Conservation (phyloP, 192 early-diverging fungal genomes). For the Neocallimastix lanati region DNA sequence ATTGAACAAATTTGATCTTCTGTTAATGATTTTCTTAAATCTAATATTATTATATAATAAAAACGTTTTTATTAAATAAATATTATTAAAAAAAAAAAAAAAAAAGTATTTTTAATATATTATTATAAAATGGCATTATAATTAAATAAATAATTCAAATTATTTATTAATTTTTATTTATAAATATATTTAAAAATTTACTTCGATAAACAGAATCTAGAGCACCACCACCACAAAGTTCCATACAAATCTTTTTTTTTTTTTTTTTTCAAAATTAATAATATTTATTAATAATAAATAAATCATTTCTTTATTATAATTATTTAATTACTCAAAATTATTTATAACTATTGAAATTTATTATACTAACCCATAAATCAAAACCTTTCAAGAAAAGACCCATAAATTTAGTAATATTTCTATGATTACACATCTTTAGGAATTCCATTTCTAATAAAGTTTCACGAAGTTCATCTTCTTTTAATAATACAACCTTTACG, state of each 20-base stretch:
- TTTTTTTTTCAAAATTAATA: too few relatives aligned
- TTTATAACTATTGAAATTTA: too few relatives aligned
- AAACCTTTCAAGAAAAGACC: constrained; percentile 39
- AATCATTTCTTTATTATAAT: too few relatives aligned
- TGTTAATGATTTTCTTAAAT: constrained; percentile 28
- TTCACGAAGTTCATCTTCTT: constrained; percentile 44
- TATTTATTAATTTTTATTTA: too few relatives aligned
- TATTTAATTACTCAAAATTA: too few relatives aligned
- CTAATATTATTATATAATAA: too few relatives aligned
- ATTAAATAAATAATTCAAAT: too few relatives aligned
- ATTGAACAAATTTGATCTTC: constrained; percentile 35
- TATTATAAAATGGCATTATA: too few relatives aligned
- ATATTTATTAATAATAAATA: too few relatives aligned
- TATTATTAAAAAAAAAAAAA: background rate
- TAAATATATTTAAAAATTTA: constrained; percentile 7
- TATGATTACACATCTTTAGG: constrained; percentile 28
- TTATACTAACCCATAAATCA: constrained; percentile 34
- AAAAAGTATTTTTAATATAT: too few relatives aligned
- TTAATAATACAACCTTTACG: constrained; percentile 42
- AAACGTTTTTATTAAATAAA: too few relatives aligned
- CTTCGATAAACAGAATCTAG: constrained; percentile 39
- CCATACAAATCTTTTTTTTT: constrained; percentile 56
- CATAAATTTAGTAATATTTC: constrained; percentile 35
- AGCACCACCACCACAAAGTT: constrained; percentile 36
- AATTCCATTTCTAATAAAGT: constrained; percentile 54